These are phyloP conservation scores for Solioccasus polychromus DNA, from an alignment of 768 basidiomycete species.

Conservation along the genomic window DNA sequence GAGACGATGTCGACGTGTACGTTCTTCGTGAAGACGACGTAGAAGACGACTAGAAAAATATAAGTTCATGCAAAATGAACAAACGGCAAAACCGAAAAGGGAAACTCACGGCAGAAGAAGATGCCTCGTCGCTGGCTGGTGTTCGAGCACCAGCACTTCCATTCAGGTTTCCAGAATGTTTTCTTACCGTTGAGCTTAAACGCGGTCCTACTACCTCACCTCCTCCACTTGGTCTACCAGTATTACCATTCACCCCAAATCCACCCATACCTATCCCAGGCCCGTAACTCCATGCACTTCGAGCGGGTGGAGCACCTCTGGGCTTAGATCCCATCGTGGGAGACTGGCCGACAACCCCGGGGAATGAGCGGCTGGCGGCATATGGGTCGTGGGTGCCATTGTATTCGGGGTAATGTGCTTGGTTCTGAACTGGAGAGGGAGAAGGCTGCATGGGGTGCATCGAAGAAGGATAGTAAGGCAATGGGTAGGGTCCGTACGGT, in stretches of 20 bases:
- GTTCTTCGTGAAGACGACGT: constrained; percentile 78
- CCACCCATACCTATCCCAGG: constrained; percentile 56
- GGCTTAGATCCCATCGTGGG: constrained; percentile 24
- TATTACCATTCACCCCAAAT: constrained; percentile 29
- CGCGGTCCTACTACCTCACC: constrained; percentile 63
- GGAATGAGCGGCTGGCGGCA: constrained; percentile 19
- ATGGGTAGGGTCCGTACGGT: constrained; percentile 36
- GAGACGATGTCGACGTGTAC: constrained; percentile 69
- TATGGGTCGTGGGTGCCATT: constrained; percentile 27
- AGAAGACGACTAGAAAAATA: constrained; percentile 61
- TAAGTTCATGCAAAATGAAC: constrained; percentile 8
- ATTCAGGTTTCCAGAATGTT: constrained; percentile 48
- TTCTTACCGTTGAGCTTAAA: constrained; percentile 48
- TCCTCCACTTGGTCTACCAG: constrained; percentile 25
- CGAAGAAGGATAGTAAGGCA: constrained; percentile 32
- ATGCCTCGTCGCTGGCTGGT: constrained; percentile 68
- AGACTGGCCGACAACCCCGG: constrained; percentile 31
- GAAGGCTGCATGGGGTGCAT: constrained; percentile 27
- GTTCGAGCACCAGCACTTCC: constrained; percentile 56
- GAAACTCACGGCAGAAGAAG: constrained; percentile 69
- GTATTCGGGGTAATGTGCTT: constrained; percentile 29
- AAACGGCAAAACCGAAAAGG: constrained; percentile 1
- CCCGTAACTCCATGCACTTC: constrained; percentile 69
- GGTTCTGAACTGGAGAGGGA: constrained; percentile 26
- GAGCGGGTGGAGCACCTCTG: constrained; percentile 39